Evolutionary conservation across 768 basidiomycete genomes (phyloP).

Genomic region (Pluteus cervinus): DNA sequence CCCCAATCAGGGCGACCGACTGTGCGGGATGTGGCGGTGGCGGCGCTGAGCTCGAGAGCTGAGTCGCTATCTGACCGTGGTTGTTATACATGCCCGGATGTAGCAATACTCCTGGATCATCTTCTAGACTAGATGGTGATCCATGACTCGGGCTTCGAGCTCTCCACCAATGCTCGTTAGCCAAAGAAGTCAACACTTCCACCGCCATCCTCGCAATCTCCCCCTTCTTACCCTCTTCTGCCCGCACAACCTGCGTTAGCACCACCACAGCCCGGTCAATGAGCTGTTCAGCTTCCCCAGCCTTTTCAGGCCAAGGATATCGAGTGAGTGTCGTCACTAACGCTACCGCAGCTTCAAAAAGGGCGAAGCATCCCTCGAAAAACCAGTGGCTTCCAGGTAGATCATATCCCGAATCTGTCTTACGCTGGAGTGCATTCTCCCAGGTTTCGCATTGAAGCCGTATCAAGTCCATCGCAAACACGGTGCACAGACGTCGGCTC

Average conservation of each 20-base stretch:
- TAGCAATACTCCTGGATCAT: conserved; percentile 15
- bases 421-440: conserved; percentile 14
- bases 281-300: conserved; percentile 28
- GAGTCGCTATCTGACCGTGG: too few relatives aligned
- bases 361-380: conserved; percentile 37
- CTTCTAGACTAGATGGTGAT: too few relatives aligned
- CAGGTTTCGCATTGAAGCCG: conserved; percentile 36
- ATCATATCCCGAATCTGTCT: conserved; percentile 13
- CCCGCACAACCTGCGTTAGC: conserved; percentile 25
- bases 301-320: conserved; percentile 30
- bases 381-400: conserved; percentile 29
- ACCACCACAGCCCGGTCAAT: conserved; percentile 32
- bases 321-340: conserved; percentile 36
- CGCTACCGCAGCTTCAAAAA: conserved; percentile 43
- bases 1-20: too few relatives aligned
- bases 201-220: conserved; percentile 33
- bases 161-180: conserved; percentile 21
- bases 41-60: too few relatives aligned
- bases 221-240: conserved; percentile 28
- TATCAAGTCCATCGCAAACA: conserved; percentile 35
- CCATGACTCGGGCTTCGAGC: neutral
- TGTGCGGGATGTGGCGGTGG: too few relatives aligned
- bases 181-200: conserved; percentile 30
- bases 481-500: conserved; percentile 32
- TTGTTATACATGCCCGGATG: conserved; percentile 10